These are phyloP conservation scores for Neofusicoccum parvum DNA, from an alignment of 2,329 filamentous ascomycete genomes.

Conservation along the genomic window DNA sequence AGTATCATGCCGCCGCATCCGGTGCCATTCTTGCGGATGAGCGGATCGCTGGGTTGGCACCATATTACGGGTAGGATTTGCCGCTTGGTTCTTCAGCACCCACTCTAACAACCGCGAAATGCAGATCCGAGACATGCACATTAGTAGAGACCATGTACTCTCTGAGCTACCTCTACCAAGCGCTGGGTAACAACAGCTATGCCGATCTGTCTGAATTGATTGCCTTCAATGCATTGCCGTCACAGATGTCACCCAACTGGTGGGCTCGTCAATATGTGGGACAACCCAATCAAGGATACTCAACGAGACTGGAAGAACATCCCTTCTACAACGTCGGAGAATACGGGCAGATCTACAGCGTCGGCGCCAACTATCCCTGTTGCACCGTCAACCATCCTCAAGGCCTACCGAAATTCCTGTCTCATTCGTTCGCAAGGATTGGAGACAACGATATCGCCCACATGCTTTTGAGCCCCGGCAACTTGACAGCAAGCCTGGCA, in stretches of 20 bases:
- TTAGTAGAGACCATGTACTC: slow-evolving; percentile 57
- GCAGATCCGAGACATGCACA: slow-evolving; percentile 52
- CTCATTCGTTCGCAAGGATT: slow-evolving; percentile 47
- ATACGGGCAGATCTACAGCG: slow-evolving; percentile 52
- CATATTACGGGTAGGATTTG: slow-evolving; percentile 34
- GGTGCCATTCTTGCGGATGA: slow-evolving; percentile 56
- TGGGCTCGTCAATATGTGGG: slow-evolving; percentile 61
- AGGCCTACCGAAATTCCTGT: slow-evolving; percentile 58
- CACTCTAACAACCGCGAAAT: background rate
- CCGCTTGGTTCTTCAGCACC: background rate
- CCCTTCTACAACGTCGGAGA: slow-evolving; percentile 55
- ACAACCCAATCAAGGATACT: slow-evolving; percentile 57
- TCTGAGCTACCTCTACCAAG: slow-evolving; percentile 54
- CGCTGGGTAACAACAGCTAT: slow-evolving; percentile 49
- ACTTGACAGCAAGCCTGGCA: slow-evolving; percentile 38
- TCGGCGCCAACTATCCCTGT: slow-evolving; percentile 56
- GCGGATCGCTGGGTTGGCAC: slow-evolving; percentile 47
- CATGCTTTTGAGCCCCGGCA: slow-evolving; percentile 52
- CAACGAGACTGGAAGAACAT: slow-evolving; percentile 42
- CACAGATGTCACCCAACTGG: slow-evolving; percentile 54
- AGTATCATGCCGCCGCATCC: slow-evolving; percentile 51
- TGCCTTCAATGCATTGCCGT: slow-evolving; percentile 60
- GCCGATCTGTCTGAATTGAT: slow-evolving; percentile 56
- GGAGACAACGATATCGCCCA: slow-evolving; percentile 53
- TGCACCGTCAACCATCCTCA: slow-evolving; percentile 63